Percentiles rank a stretch among this genome's conserved stretches.
Conservation (phyloP, 164 flowering plant genomes). For the Dillenia suffruticosa region DNA sequence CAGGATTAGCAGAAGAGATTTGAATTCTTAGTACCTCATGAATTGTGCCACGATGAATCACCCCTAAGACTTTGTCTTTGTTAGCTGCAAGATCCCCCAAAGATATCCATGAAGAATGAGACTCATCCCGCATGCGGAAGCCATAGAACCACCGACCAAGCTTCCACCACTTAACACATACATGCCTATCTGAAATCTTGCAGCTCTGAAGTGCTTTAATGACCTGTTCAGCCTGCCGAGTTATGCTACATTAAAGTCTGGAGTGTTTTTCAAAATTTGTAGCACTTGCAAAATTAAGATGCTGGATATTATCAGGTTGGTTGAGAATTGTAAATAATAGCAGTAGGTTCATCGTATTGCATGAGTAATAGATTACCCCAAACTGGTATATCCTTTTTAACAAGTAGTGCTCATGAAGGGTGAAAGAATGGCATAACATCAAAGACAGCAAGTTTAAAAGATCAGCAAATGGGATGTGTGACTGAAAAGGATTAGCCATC, state of each 20-base stretch:
- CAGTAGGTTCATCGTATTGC: background rate
- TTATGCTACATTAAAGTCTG: background rate
- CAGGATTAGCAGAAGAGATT: constrained; percentile 41
- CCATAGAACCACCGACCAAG: constrained; percentile 79
- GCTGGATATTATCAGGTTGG: background rate
- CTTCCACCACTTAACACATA: constrained; percentile 89
- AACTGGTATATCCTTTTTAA: background rate
- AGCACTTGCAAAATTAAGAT: background rate
- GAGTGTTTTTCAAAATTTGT: too few relatives aligned
- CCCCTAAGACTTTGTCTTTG: constrained; percentile 57
- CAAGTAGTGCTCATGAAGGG: too few relatives aligned
- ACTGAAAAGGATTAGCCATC: too few relatives aligned
- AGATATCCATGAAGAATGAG: constrained; percentile 41
- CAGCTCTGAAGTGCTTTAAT: constrained; percentile 38
- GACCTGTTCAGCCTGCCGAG: constrained; percentile 43
- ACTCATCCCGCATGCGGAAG: constrained; percentile 69
- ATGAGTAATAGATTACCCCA: background rate
- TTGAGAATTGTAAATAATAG: background rate
- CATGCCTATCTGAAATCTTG: constrained; percentile 57
- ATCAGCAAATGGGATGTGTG: too few relatives aligned
- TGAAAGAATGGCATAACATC: too few relatives aligned
- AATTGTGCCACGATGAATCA: constrained; percentile 74
- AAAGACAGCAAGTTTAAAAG: too few relatives aligned
- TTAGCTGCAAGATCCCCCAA: constrained; percentile 49
- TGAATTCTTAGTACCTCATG: constrained; percentile 79